Evolutionary conservation across 2,329 filamentous ascomycete species (phyloP).

Genomic region (Fusarium clavum): DNA sequence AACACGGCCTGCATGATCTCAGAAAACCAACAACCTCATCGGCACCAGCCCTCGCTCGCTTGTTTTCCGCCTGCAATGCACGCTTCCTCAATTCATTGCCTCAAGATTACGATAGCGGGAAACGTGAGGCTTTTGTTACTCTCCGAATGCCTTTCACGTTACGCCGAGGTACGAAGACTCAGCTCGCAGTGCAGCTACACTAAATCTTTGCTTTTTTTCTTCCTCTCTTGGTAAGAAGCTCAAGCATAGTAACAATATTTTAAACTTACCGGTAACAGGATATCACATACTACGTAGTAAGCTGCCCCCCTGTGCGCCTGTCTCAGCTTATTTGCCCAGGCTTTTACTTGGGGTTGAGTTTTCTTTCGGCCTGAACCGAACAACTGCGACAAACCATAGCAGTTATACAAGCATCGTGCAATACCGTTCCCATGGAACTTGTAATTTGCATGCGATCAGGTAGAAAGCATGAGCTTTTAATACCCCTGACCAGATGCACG

Average conservation of each 20-base stretch:
- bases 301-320: not conserved
- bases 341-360: constrained; percentile 18
- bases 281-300: constrained; percentile 6
- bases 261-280: not conserved
- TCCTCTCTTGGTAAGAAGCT: constrained; percentile 2
- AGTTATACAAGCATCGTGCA: constrained; percentile 23
- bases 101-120: not conserved
- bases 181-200: not conserved
- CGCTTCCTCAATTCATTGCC: constrained; percentile 20
- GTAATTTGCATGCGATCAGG: not conserved
- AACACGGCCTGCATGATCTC: constrained; percentile 47
- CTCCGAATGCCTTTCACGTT: constrained; percentile 15
- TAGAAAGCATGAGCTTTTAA: not conserved
- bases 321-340: constrained; percentile 23
- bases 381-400: constrained; percentile 26
- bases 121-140: constrained; percentile 1
- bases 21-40: constrained; percentile 43
- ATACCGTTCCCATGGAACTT: constrained; percentile 26
- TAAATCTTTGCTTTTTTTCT: not conserved
- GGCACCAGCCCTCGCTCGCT: constrained; percentile 45
- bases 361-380: constrained; percentile 34
- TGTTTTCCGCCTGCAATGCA: constrained; percentile 36
- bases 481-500: constrained; percentile 6
- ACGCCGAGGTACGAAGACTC: constrained; percentile 1
- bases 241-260: constrained; percentile 2